Evolutionary conservation across 148 eudicot genomes (phyloP).

Genomic region (Beta vulgaris): DNA sequence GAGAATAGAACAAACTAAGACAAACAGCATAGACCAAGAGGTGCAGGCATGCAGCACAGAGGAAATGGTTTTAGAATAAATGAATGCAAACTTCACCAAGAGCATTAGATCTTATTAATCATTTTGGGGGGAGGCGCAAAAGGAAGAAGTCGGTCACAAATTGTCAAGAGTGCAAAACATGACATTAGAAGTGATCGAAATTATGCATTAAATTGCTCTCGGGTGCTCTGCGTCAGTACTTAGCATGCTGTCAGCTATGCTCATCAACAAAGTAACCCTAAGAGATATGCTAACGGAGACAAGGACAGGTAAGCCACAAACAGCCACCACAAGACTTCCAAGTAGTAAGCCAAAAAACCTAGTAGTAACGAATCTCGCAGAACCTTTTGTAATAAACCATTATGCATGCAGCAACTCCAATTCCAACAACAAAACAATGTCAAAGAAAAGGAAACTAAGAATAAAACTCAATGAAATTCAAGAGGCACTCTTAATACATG

Average conservation of each 20-base stretch:
- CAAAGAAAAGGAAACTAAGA: not conserved
- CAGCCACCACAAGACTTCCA: not conserved
- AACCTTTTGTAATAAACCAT: not conserved
- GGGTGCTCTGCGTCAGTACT: not conserved
- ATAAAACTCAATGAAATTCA: not conserved
- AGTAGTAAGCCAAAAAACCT: not conserved
- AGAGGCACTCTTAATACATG: not conserved
- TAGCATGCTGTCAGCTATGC: not conserved
- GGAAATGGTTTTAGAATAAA: not conserved
- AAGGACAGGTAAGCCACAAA: not conserved
- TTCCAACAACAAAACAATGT: not conserved
- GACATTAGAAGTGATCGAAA: not conserved
- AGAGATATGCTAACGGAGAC: not conserved
- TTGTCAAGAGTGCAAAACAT: not conserved
- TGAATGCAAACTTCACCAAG: not conserved
- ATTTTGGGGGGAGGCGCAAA: no score
- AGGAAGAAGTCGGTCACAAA: no score
- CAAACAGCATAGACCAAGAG: not conserved
- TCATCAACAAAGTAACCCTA: not conserved
- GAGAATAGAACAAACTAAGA: not conserved
- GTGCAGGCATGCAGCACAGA: not conserved
- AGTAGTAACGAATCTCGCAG: not conserved
- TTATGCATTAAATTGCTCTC: not conserved
- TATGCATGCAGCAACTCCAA: not conserved
- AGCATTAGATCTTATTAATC: no score